Evolutionary conservation across 1,284 basidiomycete genomes (phyloP), one percentile per base, ranked within the genome.

Genomic region (Phylloporus sp.): DNA sequence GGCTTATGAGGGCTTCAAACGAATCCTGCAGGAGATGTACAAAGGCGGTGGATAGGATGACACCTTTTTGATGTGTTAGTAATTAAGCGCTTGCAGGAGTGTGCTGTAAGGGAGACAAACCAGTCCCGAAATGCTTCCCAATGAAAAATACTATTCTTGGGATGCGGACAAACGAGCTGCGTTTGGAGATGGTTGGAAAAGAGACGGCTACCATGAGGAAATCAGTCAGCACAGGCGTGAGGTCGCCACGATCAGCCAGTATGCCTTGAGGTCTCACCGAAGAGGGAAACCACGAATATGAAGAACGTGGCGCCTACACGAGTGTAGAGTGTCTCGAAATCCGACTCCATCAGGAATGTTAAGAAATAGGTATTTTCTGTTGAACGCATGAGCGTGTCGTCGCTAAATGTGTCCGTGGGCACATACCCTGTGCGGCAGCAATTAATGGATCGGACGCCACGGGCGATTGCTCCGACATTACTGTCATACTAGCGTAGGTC

Each of bases 91-190:
- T 29, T 23, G 27, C 3, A 55, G 29, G 29, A 4, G 27, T 5
- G 43, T 29, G 19, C 7, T 32, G 23, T 41, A 61, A 32, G 19
- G 27, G 8, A 55, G 66, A 69, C 71, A 20, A n/a, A 85, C 89
- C 91, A 23, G 92, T 94, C 41, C 93, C 92, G 73, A 94, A 94
- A 76, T 94, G 92, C 73, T 93, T 94, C 56, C 91, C 91, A 37
- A 92, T 82, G 78, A 94, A 94, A 77, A 94, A 94, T 25, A 90
- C 72, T 23, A 91, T 81, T 23, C 85, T 84, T 2, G 91, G 91
- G 71, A 93, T 88, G 57, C 84, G 84, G 25, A 93, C 72, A 65
- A 83, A 83, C 3, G 82, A 80, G 10, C 85, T 75, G 7, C 83
- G 83, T 66, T 86, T 87, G 0, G 92, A 91, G 27, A 92, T 66